phyloP scores from a whole-genome alignment of 202 grass and related monocot genomes.

The Miscanthus sacchariflorus region DNA sequence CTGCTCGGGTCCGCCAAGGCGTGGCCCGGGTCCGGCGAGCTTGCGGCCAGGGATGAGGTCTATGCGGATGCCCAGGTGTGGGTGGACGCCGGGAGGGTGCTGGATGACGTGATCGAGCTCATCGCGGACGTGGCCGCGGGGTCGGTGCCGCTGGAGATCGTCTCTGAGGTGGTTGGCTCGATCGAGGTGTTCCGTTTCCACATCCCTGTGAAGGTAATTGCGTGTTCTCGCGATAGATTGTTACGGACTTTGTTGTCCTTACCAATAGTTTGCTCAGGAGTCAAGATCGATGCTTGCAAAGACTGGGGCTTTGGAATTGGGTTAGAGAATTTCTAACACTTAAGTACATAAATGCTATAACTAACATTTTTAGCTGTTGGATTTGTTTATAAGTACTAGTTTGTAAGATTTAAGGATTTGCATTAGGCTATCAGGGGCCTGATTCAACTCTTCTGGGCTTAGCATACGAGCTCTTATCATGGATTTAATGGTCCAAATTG shows the following conservation, averaged over 20 bases:
- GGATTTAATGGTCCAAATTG: background rate
- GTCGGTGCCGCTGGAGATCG: conserved; percentile 74
- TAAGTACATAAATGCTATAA: background rate
- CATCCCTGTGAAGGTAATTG: conserved; percentile 76
- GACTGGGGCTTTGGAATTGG: background rate
- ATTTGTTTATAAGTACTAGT: background rate
- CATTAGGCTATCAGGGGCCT: background rate
- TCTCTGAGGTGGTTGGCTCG: conserved; percentile 69
- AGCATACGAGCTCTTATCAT: background rate
- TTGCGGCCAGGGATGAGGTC: conserved; percentile 53
- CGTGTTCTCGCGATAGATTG: background rate
- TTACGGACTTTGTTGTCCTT: background rate
- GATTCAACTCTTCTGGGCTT: background rate
- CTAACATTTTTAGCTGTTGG: background rate
- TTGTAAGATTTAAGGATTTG: background rate
- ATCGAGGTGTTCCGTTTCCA: conserved; percentile 59
- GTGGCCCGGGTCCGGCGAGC: conserved; percentile 44
- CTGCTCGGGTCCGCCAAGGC: conserved; percentile 61
- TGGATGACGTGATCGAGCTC: conserved; percentile 77
- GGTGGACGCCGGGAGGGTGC: conserved; percentile 67
- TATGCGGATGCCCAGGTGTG: conserved; percentile 67
- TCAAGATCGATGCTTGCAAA: background rate
- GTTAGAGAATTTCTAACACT: background rate
- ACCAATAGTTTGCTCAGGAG: background rate
- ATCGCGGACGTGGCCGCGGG: conserved; percentile 75